phyloP scores from a whole-genome alignment of 495 filamentous ascomycete genomes.

The Annulohypoxylon bovei region DNA sequence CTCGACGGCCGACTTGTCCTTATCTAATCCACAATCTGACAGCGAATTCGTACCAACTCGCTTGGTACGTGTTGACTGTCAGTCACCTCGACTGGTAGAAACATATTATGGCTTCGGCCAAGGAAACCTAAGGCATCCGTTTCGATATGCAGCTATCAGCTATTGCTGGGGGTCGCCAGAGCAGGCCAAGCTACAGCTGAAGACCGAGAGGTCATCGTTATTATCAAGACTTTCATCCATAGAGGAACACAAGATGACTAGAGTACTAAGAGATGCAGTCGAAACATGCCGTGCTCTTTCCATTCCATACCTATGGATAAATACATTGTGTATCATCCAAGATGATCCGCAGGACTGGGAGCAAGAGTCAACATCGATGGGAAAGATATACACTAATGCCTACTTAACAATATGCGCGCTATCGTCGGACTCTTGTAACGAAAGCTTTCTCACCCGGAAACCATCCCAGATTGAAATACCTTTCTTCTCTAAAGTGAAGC shows the following conservation, averaged over 20 bases:
- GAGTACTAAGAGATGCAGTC: not conserved
- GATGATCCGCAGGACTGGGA: not conserved
- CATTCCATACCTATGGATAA: constrained; percentile 9
- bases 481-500: not conserved
- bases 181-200: not conserved
- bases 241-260: not conserved
- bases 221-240: not conserved
- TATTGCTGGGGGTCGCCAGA: not conserved
- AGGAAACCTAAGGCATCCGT: not conserved
- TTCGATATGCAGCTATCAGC: not conserved
- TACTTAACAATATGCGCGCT: not conserved
- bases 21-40: not conserved
- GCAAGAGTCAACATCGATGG: not conserved
- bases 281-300: constrained; percentile 9
- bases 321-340: constrained; percentile 10
- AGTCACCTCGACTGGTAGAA: not conserved
- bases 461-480: not conserved
- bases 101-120: not conserved
- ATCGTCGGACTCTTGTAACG: not conserved
- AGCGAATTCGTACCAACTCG: not conserved
- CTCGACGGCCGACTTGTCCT: not conserved
- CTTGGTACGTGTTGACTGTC: not conserved
- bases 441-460: not conserved
- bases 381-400: not conserved
- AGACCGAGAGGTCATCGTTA: not conserved